Conservation (phyloP, 306 rosid species). For the Acacia crassicarpa region DNA sequence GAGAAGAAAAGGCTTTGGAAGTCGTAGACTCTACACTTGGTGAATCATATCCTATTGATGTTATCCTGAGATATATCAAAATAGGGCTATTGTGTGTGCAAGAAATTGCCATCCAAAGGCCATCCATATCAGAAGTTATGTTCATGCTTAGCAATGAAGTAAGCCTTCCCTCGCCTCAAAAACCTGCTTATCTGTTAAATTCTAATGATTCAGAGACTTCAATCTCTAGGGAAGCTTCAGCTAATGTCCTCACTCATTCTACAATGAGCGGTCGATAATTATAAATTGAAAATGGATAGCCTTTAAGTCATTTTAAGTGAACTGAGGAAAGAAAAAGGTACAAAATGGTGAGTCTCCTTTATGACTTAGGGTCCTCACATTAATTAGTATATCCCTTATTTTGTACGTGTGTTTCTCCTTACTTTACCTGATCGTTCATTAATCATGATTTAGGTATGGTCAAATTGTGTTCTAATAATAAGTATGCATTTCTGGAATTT, state of each 20-base stretch:
- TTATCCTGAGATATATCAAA: neutral
- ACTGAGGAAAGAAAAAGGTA: neutral
- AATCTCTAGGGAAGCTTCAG: slow-evolving; percentile 24
- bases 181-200: slow-evolving; percentile 40
- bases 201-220: neutral
- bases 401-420: neutral
- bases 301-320: neutral
- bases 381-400: neutral
- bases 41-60: neutral
- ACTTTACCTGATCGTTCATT: neutral
- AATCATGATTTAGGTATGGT: neutral
- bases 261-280: neutral
- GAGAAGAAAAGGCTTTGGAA: slow-evolving; percentile 28
- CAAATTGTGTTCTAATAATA: neutral
- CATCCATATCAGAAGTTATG: neutral
- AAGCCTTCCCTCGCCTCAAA: slow-evolving; percentile 43
- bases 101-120: neutral
- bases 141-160: neutral
- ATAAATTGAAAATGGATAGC: neutral
- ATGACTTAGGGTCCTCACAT: neutral
- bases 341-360: neutral
- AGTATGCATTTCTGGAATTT: neutral
- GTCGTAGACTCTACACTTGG: neutral
- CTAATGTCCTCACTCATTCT: slow-evolving; percentile 24
- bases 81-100: neutral